Base-by-base conservation (phyloP, 139 green algal genomes). In the Deuterostichococcus epilithicus region DNA sequence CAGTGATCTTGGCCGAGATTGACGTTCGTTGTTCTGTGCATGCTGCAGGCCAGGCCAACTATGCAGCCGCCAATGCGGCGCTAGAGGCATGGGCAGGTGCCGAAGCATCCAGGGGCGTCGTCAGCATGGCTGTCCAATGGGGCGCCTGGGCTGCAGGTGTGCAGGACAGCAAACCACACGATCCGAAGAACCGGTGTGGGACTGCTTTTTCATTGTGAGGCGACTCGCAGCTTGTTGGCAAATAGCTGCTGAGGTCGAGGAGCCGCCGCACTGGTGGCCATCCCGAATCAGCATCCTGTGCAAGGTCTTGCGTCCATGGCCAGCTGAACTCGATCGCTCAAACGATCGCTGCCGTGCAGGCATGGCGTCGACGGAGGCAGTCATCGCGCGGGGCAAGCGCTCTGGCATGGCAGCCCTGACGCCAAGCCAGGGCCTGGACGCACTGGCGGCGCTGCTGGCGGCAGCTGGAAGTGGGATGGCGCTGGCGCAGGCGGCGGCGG, bases 341-440 rank as follows among this genome's bases (percentile, higher is more conserved):
- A 52, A 52, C 42, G 42, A 8, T 13, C 42, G 5, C 63, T 69
- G 45, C 45, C 45, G 13, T 13, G 71, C 52, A 59, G 76, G 76
- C 69, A 81, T 81, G 76, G 76, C 76, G 10, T n/a, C 35, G 4
- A 59, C 44, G 35, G 30, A 65, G 33, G 59, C 36, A 33, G 66
- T 65, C 10, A 23, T 44, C 34, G 39, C n/a, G 5, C 77, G 92
- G 13, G 84, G 95, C 75, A 83, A 90, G 77, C 82, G 85, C 15
- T 93, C 81, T 10, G 93, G 93, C 74, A 93, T 97, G 78, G 76
- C 75, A 0, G 44, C 87, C 38, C 44, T 92, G 59, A 22, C 39
- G 26, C 81, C 85, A 5, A 22, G 33, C 5, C 67, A 86, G 42
- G 88, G 88, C n/a, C 33, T 89, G 42, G 45, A 60, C 13, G 77